phyloP scores from a whole-genome alignment of 176 grass and related monocot species.

The Oryza australiensis region DNA sequence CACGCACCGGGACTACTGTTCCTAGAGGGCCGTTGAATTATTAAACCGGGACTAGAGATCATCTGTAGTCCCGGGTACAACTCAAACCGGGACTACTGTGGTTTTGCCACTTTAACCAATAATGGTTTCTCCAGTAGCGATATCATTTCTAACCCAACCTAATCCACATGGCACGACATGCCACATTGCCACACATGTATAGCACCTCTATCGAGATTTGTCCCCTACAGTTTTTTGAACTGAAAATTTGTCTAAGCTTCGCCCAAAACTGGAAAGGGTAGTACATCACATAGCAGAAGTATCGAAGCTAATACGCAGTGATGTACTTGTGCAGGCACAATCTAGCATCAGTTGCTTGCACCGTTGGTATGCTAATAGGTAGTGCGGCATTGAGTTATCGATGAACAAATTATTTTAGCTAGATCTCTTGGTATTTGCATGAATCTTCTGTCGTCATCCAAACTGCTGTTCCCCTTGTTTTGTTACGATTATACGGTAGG shows the following conservation, averaged over 20 bases:
- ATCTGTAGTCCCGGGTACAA: too few relatives aligned
- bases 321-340: conserved; percentile 10
- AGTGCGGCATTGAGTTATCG: not conserved
- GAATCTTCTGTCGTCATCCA: conserved; percentile 4
- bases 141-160: too few relatives aligned
- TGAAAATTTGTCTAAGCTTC: not conserved
- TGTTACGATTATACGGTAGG: conserved; percentile 13
- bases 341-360: not conserved
- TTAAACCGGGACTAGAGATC: too few relatives aligned
- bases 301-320: not conserved
- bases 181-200: not conserved
- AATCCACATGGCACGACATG: too few relatives aligned
- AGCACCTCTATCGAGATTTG: not conserved
- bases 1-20: too few relatives aligned
- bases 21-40: too few relatives aligned
- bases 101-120: too few relatives aligned
- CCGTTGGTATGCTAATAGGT: not conserved
- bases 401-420: not conserved
- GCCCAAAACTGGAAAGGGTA: too few relatives aligned
- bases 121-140: too few relatives aligned
- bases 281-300: too few relatives aligned
- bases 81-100: too few relatives aligned
- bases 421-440: not conserved
- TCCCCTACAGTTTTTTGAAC: not conserved
- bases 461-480: not conserved